Base-by-base conservation (phyloP, 2,329 filamentous ascomycete genomes). In the Didymella segeticola region DNA sequence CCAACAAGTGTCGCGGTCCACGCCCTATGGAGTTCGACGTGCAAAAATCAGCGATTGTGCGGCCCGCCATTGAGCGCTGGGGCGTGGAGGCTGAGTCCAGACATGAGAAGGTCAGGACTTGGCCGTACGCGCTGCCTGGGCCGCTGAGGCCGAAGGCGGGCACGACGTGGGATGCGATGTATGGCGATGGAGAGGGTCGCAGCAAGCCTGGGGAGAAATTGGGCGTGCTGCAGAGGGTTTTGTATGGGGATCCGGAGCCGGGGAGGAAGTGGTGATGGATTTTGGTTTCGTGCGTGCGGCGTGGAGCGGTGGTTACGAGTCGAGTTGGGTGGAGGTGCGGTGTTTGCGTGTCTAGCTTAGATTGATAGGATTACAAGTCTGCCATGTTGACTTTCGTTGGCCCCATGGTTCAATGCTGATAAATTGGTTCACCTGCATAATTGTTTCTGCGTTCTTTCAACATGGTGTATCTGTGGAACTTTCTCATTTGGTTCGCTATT, bases 131-230 rank as follows among this genome's bases (percentile, higher is more conserved):
- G 19, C 56, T 63, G 3, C 61, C 60, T 1, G 23, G 7, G 2
- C 33, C 37, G 10, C 47, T 66, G 22, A 46, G 27, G 27, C 63
- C 60, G 4, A 30, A 47, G 9, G 23, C 27, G 15, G 57, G 57
- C 1, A 64, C 63, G 7, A 64, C 60, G 25, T 64, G 56, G 31
- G 52, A 34, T 22, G 11, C 37, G 36, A 34, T 50, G 53, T 31
- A 29, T 17, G 43, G 49, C 0, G 25, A 27, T 31, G n/a, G 38
- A 4, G 22, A 14, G 10, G 43, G 23, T n/a, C 33, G 5, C 26
- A n/a, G 12, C 8, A 2, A 6, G 26, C 17, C 36, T 17, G 17
- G 12, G 5, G 45, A 37, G n/a, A 30, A 31, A 14, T 23, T 51
- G 5, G 27, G 19, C 14, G 10, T 31, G 23, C 33, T 37, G 11